Evolutionary conservation across 2,329 filamentous ascomycete species (phyloP).

Genomic region (Colletotrichum sp.): DNA sequence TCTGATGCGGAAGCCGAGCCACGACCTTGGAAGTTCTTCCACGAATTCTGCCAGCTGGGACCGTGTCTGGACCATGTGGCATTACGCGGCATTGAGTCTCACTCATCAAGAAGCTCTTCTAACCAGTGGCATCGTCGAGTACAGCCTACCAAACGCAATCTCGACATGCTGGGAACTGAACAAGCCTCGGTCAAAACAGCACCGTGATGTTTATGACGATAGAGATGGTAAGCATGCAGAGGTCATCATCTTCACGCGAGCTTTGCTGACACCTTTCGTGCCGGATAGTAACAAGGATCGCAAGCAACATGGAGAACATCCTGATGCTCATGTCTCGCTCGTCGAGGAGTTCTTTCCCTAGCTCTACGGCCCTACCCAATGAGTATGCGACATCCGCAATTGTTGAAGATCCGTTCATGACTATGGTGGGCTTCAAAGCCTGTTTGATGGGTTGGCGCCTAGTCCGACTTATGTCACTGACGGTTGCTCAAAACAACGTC

Average conservation of each 20-base stretch:
- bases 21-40: background rate
- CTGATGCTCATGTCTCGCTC: background rate
- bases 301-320: background rate
- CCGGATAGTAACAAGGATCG: background rate
- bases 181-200: background rate
- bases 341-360: background rate
- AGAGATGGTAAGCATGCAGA: background rate
- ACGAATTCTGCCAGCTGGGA: background rate
- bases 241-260: background rate
- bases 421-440: background rate
- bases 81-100: background rate
- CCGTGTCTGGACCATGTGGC: background rate
- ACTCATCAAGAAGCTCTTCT: background rate
- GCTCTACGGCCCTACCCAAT: background rate
- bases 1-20: background rate
- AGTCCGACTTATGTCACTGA: background rate
- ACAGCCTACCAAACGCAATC: background rate
- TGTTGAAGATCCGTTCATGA: background rate
- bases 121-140: background rate
- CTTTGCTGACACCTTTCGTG: background rate
- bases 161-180: background rate
- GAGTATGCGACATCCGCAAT: background rate
- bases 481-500: background rate
- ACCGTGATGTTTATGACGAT: background rate
- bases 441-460: background rate